Base-by-base conservation (phyloP, 2,329 filamentous ascomycete species). In the Talaromyces sp. region DNA sequence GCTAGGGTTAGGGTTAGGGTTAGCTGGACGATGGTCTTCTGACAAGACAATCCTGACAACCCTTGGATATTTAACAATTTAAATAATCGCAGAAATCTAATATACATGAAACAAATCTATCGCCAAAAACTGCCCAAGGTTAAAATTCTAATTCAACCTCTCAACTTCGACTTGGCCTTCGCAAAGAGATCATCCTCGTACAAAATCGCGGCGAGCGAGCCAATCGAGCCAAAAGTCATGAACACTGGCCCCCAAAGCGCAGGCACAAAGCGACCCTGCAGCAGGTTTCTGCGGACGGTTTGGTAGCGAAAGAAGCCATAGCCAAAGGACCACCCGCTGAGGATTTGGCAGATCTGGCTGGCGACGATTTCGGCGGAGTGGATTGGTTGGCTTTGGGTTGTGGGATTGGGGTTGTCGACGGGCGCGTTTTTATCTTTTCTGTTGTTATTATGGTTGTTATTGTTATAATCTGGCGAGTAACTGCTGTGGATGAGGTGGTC, bases 221-320 rank as follows among this genome's bases (percentile, higher is more conserved):
- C 66, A 21, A 67, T 51, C 13, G 61, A 62, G 1, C 67, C 66
- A 56, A 56, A 46, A 13, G 70, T 71, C 64, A 72, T 70, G 13
- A 72, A 63, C 10, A 69, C 61, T 26, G 70, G 68, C 0, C 70
- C 70, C 70, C 69, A 72, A 46, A 72, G 64, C 1, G 69, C 68
- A 9, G 70, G 69, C 3, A 69, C 66, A 62, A 71, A 72, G 2
- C 65, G 64, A 3, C 68, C 69, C 26, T 61, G 58, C 3, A 70
- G 55, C n/a, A 71, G 46, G 53, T 67, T 68, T 55, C 62, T 54
- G 17, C 68, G 61, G 21, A 70, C 68, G 61, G 21, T 69, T 67
- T 1, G 70, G 31, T 71, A 71, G 11, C 69, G 65, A 43, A 65
- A 68, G 46, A 71, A 63, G 0, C 68, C 69, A 59, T 70, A 71